Base-by-base conservation (phyloP, 2,329 filamentous ascomycete species). In the Fusarium sp. region DNA sequence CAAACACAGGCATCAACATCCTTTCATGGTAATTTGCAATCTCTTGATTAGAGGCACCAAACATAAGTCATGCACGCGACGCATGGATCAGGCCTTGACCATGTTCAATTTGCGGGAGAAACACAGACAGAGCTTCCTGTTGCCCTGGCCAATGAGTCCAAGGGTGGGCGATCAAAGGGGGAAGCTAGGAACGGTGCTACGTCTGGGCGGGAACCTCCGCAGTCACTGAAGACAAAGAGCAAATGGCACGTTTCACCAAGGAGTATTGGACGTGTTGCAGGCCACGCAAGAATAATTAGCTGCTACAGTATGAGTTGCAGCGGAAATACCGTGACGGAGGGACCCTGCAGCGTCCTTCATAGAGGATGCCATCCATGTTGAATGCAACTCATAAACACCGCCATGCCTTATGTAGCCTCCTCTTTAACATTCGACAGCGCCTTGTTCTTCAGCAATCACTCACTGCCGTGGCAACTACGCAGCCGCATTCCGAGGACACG, bases 11-110 rank as follows among this genome's bases (percentile, higher is more conserved):
- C 60, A 58, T 64, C 47, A 45, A 47, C 35, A 20, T 50, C 52
- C 63, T 61, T 69, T 50, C 65, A 61, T 66, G 47, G 69, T 62
- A 77, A 76, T 77, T 74, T 76, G 72, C 69, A 74, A 40, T 65
- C 33, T 65, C 65, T 69, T 76, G 63, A 67, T 54, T 33, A 40
- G 66, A 69, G 52, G 56, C 54, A 68, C 66, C 58, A 70, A 72
- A 65, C 65, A 74, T 56, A 74, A 67, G 62, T 75, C 76, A 79
- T 78, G 75, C 73, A 74, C 20, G 45, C 56, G 63, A 69, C 69
- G 76, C 76, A 76, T 78, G 72, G 76, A 78, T 74, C 76, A 76
- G 47, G 58, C 20, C 45, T 50, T 45, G 75, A 63, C 54, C 72
- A 61, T 66, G 40, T 66, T 67, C 67, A 30, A 50, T 65, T 63